phyloP scores from a whole-genome alignment of 495 filamentous ascomycete species.

The Penicillium longicatenatum region DNA sequence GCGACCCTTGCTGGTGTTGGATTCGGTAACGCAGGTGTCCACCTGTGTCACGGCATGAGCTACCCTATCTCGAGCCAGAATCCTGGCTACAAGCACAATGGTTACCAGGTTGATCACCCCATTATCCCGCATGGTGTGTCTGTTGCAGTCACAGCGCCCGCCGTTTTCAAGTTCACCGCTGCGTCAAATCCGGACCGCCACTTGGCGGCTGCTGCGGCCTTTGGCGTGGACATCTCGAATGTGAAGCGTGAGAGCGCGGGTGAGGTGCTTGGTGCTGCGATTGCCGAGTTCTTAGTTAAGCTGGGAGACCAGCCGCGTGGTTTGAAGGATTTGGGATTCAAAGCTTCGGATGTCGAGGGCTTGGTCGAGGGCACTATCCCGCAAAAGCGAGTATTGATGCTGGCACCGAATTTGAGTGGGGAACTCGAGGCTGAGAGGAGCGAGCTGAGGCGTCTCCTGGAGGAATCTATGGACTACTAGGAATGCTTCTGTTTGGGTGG shows the following conservation, averaged over 20 bases:
- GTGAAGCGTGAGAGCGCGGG: constrained; percentile 87
- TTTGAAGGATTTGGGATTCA: constrained; percentile 81
- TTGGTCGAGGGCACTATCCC: constrained; percentile 94
- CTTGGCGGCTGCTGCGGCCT: constrained; percentile 82
- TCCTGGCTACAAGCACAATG: constrained; percentile 81
- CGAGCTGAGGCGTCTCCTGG: constrained; percentile 62
- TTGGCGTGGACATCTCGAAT: constrained; percentile 84
- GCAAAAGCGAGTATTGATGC: constrained; percentile 84
- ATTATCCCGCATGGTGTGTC: constrained; percentile 96
- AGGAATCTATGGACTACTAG: constrained; percentile 65
- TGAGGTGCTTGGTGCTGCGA: constrained; percentile 78
- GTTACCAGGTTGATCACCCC: constrained; percentile 71
- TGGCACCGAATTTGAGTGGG: constrained; percentile 79
- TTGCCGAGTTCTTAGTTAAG: constrained; percentile 74
- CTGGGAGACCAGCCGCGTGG: constrained; percentile 91
- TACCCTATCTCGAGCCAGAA: constrained; percentile 96
- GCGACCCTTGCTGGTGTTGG: constrained; percentile 93
- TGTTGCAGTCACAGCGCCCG: constrained; percentile 91
- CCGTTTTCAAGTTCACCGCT: constrained; percentile 91
- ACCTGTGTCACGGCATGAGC: constrained; percentile 96
- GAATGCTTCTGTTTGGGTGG: background rate
- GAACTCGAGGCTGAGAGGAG: constrained; percentile 65
- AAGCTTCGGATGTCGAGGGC: constrained; percentile 66
- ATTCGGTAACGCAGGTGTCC: constrained; percentile 96
- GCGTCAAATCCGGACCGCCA: constrained; percentile 90